Conservation (phyloP, 371 early-diverging fungal genomes). For the Batrachochytrium dendrobatidis region DNA sequence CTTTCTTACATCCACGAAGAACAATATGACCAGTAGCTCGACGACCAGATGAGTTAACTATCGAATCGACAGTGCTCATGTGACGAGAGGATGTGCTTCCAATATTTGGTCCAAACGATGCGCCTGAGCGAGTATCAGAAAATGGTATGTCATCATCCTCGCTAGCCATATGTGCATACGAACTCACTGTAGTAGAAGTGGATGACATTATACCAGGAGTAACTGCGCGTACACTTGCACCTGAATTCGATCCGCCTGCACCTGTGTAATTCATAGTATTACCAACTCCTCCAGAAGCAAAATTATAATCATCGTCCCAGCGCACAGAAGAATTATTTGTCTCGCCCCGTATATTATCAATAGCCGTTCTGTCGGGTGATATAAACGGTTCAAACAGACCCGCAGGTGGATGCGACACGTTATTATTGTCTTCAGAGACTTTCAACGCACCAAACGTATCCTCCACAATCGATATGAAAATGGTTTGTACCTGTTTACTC, state of each 20-base stretch:
- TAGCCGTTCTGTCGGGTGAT: neutral
- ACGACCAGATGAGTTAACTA: constrained; percentile 14
- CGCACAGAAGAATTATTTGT: too few species aligned
- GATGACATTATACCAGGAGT: too few species aligned
- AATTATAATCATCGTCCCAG: too few species aligned
- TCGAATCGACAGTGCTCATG: constrained; percentile 1
- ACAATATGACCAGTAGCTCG: constrained; percentile 19
- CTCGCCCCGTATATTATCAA: too few species aligned
- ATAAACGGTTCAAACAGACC: neutral
- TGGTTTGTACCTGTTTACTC: constrained; percentile 52
- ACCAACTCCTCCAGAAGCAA: neutral
- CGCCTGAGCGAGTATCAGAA: neutral
- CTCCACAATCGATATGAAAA: constrained; percentile 61
- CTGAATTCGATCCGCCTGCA: neutral
- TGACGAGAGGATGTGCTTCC: neutral
- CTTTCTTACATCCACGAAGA: constrained; percentile 52
- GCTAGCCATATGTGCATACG: neutral
- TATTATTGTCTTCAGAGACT: neutral
- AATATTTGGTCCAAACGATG: neutral
- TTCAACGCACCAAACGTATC: constrained; percentile 16
- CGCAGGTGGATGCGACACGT: neutral
- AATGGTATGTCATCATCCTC: neutral
- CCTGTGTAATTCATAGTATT: too few species aligned
- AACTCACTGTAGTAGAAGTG: neutral
- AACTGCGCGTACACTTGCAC: neutral